Conservation (phyloP, 2,329 filamentous ascomycete species). For the Aspergillus brunneoviolaceus region DNA sequence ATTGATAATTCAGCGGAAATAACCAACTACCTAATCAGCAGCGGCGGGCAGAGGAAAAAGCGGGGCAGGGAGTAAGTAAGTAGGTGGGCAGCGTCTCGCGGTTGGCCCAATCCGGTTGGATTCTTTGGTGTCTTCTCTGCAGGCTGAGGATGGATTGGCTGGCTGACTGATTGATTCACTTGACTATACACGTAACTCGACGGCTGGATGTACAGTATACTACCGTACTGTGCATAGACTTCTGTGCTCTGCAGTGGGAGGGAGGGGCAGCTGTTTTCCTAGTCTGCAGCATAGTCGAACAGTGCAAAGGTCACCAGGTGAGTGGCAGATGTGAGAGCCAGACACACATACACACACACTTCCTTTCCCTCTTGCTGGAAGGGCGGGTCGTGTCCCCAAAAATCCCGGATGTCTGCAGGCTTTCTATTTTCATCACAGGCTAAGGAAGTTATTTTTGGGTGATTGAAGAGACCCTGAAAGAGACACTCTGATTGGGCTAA, state of each 20-base stretch:
- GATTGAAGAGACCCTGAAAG: neutral
- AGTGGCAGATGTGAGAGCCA: neutral
- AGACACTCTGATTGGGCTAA: neutral
- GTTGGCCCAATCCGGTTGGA: neutral
- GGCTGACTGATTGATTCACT: no score
- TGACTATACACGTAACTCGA: no score
- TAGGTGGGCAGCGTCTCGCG: neutral
- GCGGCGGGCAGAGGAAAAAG: neutral
- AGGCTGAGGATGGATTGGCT: no score
- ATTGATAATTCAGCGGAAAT: no score
- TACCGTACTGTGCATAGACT: no score
- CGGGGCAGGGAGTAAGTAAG: no score
- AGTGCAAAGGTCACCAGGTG: neutral
- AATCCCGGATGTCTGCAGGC: neutral
- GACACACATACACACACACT: neutral
- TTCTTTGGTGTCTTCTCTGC: neutral
- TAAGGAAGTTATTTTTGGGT: slow-evolving; percentile 7
- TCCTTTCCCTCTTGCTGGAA: neutral
- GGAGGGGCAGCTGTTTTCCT: no score
- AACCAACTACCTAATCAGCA: neutral
- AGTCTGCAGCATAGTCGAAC: neutral
- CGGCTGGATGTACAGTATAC: no score
- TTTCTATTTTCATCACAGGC: slow-evolving; percentile 8
- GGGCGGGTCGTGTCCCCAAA: neutral
- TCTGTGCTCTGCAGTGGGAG: no score